phyloP scores from a whole-genome alignment of 768 basidiomycete species.

The Trametopsis cervina region DNA sequence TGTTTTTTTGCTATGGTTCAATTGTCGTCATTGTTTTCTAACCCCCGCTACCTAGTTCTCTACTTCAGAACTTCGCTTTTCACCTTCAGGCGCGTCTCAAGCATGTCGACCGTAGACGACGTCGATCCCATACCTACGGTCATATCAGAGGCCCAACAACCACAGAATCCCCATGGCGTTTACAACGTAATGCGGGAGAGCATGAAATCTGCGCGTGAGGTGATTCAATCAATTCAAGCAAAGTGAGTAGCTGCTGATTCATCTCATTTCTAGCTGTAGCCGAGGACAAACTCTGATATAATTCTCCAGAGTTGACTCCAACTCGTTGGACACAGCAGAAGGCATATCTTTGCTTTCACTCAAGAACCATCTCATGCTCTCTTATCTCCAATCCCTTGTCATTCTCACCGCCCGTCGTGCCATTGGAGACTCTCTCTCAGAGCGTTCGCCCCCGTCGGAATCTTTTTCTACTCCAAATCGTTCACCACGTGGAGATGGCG shows the following conservation, averaged over 20 bases:
- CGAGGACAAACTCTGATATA: not conserved
- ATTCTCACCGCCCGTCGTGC: slow-evolving; percentile 67
- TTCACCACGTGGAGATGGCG: slow-evolving; percentile 42
- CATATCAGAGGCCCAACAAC: too few species aligned
- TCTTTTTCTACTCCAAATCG: slow-evolving; percentile 51
- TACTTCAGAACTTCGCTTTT: too few species aligned
- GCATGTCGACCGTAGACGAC: too few species aligned
- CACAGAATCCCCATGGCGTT: too few species aligned
- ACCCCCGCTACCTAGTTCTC: too few species aligned
- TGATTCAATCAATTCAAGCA: slow-evolving; percentile 45
- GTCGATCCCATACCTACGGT: too few species aligned
- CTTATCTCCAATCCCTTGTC: slow-evolving; percentile 79
- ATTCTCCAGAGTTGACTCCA: slow-evolving; percentile 22
- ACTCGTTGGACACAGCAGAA: slow-evolving; percentile 48
- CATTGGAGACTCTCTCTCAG: slow-evolving; percentile 53
- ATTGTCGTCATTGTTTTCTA: too few species aligned
- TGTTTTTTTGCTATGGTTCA: too few species aligned
- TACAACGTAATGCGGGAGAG: slow-evolving; percentile 58
- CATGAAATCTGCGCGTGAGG: slow-evolving; percentile 52
- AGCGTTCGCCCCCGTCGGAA: slow-evolving; percentile 40
- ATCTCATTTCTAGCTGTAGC: not conserved
- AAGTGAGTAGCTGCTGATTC: slow-evolving; percentile 35
- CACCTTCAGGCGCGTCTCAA: too few species aligned
- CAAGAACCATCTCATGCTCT: slow-evolving; percentile 78
- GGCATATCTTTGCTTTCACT: slow-evolving; percentile 90